phyloP scores from a whole-genome alignment of 2,329 filamentous ascomycete genomes.

The Hymenotorrendiella dingleyae region DNA sequence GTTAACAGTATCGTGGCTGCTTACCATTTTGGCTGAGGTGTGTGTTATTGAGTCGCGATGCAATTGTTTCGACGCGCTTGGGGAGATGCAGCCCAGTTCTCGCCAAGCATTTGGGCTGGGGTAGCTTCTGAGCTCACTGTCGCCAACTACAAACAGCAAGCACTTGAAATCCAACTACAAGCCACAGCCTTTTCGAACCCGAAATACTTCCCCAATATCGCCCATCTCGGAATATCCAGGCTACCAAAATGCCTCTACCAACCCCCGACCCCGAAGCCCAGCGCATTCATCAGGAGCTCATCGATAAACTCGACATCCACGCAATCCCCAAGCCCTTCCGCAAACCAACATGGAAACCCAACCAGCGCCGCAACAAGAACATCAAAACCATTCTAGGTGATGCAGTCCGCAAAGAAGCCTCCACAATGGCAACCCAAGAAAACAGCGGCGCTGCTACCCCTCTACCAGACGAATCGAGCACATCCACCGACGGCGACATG shows the following conservation, averaged over 20 bases:
- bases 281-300: slow-evolving; percentile 81
- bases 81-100: not conserved
- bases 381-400: slow-evolving; percentile 95
- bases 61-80: slow-evolving; percentile 12
- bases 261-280: slow-evolving; percentile 45
- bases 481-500: slow-evolving; percentile 41
- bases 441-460: slow-evolving; percentile 77
- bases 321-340: slow-evolving; percentile 83
- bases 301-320: slow-evolving; percentile 89
- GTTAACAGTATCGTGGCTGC: not conserved
- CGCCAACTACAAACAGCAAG: not conserved
- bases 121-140: not conserved
- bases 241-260: slow-evolving; percentile 26
- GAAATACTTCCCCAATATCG: not conserved
- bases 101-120: slow-evolving; percentile 6
- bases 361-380: slow-evolving; percentile 96
- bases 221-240: not conserved
- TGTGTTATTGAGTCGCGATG: slow-evolving; percentile 1
- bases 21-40: slow-evolving; percentile 7
- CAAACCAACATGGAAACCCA: slow-evolving; percentile 83
- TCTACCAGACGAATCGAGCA: slow-evolving; percentile 42
- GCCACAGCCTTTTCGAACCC: not conserved
- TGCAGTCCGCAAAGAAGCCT: slow-evolving; percentile 82
- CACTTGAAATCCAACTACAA: not conserved
- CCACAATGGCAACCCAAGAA: slow-evolving; percentile 72